Conservation (phyloP, 331 rosid genomes). For the Acacia concinna region DNA sequence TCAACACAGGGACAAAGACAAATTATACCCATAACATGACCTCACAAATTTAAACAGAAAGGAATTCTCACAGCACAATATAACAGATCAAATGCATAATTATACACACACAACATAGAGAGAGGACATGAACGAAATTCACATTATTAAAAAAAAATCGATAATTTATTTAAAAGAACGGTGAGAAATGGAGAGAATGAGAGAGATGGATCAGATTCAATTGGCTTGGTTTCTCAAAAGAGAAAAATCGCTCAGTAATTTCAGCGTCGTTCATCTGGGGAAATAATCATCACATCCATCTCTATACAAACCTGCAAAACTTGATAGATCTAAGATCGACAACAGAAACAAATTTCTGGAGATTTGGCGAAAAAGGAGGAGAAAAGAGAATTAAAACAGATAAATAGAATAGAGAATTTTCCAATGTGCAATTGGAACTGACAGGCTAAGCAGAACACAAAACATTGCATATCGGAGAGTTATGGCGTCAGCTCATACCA, state of each 20-base stretch:
- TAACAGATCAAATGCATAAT: not conserved
- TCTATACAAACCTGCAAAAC: not conserved
- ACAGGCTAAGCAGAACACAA: not conserved
- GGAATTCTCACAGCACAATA: no score
- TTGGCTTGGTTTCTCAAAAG: conserved; percentile 52
- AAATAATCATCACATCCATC: conserved; percentile 48
- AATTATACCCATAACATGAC: not conserved
- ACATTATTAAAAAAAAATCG: not conserved
- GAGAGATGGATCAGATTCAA: conserved; percentile 3
- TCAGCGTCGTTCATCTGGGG: conserved; percentile 57
- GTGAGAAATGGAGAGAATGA: not conserved
- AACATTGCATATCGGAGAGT: conserved; percentile 21
- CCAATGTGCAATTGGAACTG: not conserved
- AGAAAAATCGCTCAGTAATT: conserved; percentile 47
- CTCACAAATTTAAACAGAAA: no score
- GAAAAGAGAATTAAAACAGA: not conserved
- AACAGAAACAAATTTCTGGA: not conserved
- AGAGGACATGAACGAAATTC: not conserved
- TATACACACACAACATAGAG: not conserved
- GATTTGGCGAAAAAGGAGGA: not conserved
- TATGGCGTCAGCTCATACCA: conserved; percentile 44
- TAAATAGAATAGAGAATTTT: not conserved
- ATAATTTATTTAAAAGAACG: not conserved
- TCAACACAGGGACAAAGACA: not conserved
- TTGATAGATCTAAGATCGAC: no score